Base-by-base conservation (phyloP, 2,329 filamentous ascomycete genomes). In the Epichloe hybrida region DNA sequence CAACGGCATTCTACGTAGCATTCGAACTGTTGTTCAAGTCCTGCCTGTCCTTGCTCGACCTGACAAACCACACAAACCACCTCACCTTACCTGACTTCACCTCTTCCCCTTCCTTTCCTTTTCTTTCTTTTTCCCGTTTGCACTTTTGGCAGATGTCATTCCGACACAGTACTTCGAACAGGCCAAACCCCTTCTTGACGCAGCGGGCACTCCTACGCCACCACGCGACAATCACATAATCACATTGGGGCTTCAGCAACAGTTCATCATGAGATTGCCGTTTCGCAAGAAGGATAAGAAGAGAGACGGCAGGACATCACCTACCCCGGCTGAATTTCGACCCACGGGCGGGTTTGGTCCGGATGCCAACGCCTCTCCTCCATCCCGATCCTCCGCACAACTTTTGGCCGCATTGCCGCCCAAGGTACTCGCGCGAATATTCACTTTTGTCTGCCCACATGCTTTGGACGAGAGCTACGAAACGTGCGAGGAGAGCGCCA, bases 371-470 rank as follows among this genome's bases (percentile, higher is more conserved):
- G 56, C 59, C 23, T 66, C 64, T 53, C 65, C 65, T 50, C 69
- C 71, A 8, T 72, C 69, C 5, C 57, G 58, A 23, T 57, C 61
- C 31, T 77, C 75, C 6, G 67, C 71, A 13, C 60, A 60, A 13
- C 55, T 68, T 38, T 71, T 81, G 46, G 69, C 70, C 40, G 66
- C 68, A 49, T 75, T 96, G 11, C 84, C 88, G 9, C 69, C 75
- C 27, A 69, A 76, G n/a, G 73, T 95, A 34, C 75, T 96, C 52
- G 75, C 80, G 57, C 80, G 78, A 63, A 90, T 96, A 63, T 91
- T 96, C 65, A 69, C 76, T 59, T 81, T 81, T 57, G 82, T 96
- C 51, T 96, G 90, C 60, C 90, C 90, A 7, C 91, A 97, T 67
- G 72, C 81, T 37, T 70, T 72, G 50, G 90, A 97, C 67, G 74